Base-by-base conservation (phyloP, 2,329 filamentous ascomycete genomes). In the Monilinia vaccinii-corymbosi region DNA sequence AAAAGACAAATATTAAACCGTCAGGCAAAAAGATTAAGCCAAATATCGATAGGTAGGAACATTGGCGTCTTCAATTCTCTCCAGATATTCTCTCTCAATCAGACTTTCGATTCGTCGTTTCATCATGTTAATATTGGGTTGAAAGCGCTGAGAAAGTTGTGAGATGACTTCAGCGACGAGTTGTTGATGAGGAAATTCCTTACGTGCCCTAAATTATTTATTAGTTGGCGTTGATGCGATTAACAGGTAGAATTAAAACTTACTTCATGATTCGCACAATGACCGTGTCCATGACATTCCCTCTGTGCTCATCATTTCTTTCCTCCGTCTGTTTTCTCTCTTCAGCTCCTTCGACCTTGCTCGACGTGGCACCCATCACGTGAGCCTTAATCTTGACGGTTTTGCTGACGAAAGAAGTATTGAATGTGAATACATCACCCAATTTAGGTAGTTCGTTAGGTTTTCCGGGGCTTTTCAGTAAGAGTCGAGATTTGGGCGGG, bases 351-450 rank as follows among this genome's bases (percentile, higher is more conserved):
- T 97, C 93, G 0, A 96, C 88, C 74, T 91, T 94, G 71, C 91
- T 95, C 21, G 86, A 82, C 1, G 85, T 83, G 53, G 84, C 75
- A 56, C 80, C 88, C 66, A 96, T 88, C 6, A 94, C 87, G 25
- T 90, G 90, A 23, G 94, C 89, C 73, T 96, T 96, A 75, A 97
- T 90, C 72, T 89, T 91, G 69, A 94, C 81, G 53, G 88, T 85
- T 71, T 90, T 91, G 75, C 89, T 92, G 51, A 83, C 79, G 74
- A 96, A 97, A 16, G 84, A 79, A 36, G 85, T 77, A 71, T 97
- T 97, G 78, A 92, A 96, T 10, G 76, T 80, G 73, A 97, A 97
- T 31, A 76, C 81, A 72, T 97, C 93, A 0, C 84, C 84, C 0
- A 84, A 74, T 67, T 89, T 92, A 1, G 69, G 68, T 63, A 95